Evolutionary conservation across 2,329 filamentous ascomycete genomes (phyloP).

Genomic region (Zymoseptoria brevis): DNA sequence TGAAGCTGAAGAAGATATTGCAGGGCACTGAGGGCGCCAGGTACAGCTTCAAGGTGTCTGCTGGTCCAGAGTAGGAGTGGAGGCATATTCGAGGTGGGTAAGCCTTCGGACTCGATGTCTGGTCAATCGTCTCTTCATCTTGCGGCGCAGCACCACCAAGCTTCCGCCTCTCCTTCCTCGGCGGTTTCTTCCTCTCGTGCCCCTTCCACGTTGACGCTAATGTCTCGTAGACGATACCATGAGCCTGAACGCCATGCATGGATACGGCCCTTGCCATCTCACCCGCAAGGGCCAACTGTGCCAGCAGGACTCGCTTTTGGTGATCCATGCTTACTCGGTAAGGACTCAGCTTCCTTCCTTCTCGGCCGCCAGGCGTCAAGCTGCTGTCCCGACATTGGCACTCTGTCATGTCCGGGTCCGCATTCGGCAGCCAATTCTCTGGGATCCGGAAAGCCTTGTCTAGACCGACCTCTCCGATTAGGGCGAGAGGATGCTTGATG

Average conservation of each 20-base stretch:
- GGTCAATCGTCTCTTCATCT: slow-evolving; percentile 5
- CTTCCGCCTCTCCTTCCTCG: slow-evolving; percentile 47
- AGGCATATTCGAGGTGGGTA: slow-evolving; percentile 87
- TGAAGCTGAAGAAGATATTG: slow-evolving; percentile 82
- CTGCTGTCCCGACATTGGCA: slow-evolving; percentile 33
- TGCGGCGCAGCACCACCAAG: slow-evolving; percentile 10
- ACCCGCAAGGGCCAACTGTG: slow-evolving; percentile 64
- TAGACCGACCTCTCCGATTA: slow-evolving; percentile 70
- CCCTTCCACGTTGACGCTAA: slow-evolving; percentile 62
- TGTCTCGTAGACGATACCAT: slow-evolving; percentile 60
- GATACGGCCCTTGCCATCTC: slow-evolving; percentile 58
- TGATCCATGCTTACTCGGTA: slow-evolving; percentile 62
- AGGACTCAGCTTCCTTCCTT: slow-evolving; percentile 59
- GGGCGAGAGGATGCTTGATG: slow-evolving; percentile 50
- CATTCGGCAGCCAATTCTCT: slow-evolving; percentile 43
- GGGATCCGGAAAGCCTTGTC: slow-evolving; percentile 73
- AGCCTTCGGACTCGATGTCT: slow-evolving; percentile 40
- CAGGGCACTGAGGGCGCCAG: slow-evolving; percentile 63
- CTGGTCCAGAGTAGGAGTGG: slow-evolving; percentile 80
- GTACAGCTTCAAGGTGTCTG: slow-evolving; percentile 71
- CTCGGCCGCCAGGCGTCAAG: slow-evolving; percentile 61
- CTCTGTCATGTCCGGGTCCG: slow-evolving; percentile 1
- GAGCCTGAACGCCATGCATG: slow-evolving; percentile 68
- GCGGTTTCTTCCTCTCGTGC: slow-evolving; percentile 54
- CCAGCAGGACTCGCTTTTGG: slow-evolving; percentile 57